A percentile compares a stretch with the other conserved stretches of the same genome.
Evolutionary conservation across 805 yeast genomes (phyloP).

Genomic region (Suhomyces sp.): DNA sequence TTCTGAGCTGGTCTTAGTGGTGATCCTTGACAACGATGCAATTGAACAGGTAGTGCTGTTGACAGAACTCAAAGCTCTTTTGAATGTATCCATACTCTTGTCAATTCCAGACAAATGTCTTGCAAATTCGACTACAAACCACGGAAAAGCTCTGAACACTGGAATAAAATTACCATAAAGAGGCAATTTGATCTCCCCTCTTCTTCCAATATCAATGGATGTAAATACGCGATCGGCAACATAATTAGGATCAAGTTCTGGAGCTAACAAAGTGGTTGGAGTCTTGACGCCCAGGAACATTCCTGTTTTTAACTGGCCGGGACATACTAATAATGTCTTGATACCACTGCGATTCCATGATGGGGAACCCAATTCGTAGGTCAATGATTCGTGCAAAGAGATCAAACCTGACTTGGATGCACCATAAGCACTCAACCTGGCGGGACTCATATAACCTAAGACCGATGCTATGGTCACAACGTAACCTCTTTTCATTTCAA

Average conservation of each 20-base stretch:
- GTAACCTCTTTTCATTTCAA: slow-evolving; percentile 61
- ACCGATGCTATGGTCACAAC: slow-evolving; percentile 82
- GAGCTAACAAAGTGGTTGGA: slow-evolving; percentile 77
- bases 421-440: slow-evolving; percentile 78
- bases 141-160: slow-evolving; percentile 65
- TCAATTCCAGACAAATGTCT: slow-evolving; percentile 72
- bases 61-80: slow-evolving; percentile 10
- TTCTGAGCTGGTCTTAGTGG: too few relatives aligned
- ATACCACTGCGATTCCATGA: slow-evolving; percentile 50
- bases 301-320: slow-evolving; percentile 79
- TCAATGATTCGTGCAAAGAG: slow-evolving; percentile 79
- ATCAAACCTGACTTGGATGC: slow-evolving; percentile 87
- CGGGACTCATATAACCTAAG: slow-evolving; percentile 82
- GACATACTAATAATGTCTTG: slow-evolving; percentile 74
- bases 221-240: slow-evolving; percentile 61
- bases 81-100: slow-evolving; percentile 36
- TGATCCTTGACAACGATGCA: too few relatives aligned
- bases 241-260: slow-evolving; percentile 66
- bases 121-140: slow-evolving; percentile 59
- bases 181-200: slow-evolving; percentile 73
- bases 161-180: slow-evolving; percentile 77
- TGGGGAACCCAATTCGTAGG: slow-evolving; percentile 63
- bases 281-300: slow-evolving; percentile 75
- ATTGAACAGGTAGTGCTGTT: slow-evolving; percentile 11
- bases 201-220: slow-evolving; percentile 57